Percentiles rank a stretch among this genome's conserved stretches.
These are phyloP conservation scores for Hypsizygus marmoreus DNA, from an alignment of 768 basidiomycete genomes.

Conservation along the genomic window DNA sequence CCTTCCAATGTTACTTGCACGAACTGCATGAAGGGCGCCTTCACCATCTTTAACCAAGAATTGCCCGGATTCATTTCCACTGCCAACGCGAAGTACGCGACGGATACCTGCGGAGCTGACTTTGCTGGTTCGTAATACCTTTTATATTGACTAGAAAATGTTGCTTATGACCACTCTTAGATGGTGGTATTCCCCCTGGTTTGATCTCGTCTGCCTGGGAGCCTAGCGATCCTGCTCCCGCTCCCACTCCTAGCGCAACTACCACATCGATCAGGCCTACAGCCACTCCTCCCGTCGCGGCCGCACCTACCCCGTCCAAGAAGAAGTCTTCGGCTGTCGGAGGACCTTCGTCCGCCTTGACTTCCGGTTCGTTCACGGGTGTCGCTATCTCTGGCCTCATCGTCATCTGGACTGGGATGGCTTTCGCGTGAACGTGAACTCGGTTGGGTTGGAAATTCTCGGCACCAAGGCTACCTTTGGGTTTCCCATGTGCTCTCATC, in stretches of 20 bases:
- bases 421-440: too few relatives aligned
- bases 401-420: conserved; percentile 4
- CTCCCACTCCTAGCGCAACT: conserved; percentile 3
- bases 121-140: conserved; percentile 38
- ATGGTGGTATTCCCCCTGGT: conserved; percentile 23
- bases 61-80: conserved; percentile 33
- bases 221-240: neutral
- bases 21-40: conserved; percentile 47
- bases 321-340: conserved; percentile 16
- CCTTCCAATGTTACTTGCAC: conserved; percentile 41
- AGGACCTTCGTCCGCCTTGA: conserved; percentile 1
- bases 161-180: conserved; percentile 4
- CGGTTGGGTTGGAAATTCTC: too few relatives aligned
- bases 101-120: conserved; percentile 38
- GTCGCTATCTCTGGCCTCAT: conserved; percentile 9
- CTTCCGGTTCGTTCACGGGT: conserved; percentile 8
- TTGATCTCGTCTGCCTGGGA: conserved; percentile 14
- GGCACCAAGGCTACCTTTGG: too few relatives aligned
- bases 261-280: conserved; percentile 6
- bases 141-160: neutral
- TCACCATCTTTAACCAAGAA: conserved; percentile 30
- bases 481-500: neutral
- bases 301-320: conserved; percentile 2
- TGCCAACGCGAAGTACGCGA: conserved; percentile 22
- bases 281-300: conserved; percentile 2